Conservation (phyloP, 345 rosid genomes). For the Raphanus raphanistrum region DNA sequence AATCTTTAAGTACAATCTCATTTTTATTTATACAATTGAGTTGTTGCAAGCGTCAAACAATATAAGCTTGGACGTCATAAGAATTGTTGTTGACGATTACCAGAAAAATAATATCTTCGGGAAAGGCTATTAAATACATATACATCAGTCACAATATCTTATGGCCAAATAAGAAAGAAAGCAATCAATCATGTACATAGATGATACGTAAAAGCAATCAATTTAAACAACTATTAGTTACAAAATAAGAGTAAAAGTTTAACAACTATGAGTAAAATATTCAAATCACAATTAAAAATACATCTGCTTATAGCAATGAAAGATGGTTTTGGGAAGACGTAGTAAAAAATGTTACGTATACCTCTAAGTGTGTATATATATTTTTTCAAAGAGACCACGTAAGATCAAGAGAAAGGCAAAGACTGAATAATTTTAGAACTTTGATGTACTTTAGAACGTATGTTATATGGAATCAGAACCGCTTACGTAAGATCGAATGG, state of each 20-base stretch:
- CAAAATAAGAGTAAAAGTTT: not conserved
- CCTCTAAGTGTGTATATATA: not conserved
- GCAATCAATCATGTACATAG: not conserved
- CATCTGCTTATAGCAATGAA: not conserved
- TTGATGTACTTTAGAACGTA: not conserved
- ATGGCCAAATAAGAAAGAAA: not conserved
- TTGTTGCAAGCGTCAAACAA: slow-evolving; percentile 2
- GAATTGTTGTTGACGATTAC: slow-evolving; percentile 22
- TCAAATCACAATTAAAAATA: not conserved
- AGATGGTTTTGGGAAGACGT: not conserved
- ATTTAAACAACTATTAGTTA: not conserved
- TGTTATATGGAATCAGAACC: too few relatives aligned
- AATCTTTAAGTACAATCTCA: not conserved
- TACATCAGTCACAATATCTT: not conserved
- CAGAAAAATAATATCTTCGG: slow-evolving; percentile 7
- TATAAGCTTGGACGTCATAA: slow-evolving; percentile 2
- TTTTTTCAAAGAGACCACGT: not conserved
- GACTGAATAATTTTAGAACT: not conserved
- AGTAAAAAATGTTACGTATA: not conserved
- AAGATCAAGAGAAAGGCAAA: not conserved
- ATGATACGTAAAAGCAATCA: not conserved
- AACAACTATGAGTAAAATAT: slow-evolving; percentile 9
- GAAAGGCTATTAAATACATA: not conserved
- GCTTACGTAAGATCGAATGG: too few relatives aligned
- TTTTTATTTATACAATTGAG: not conserved